Percentiles rank a stretch among this genome's conserved stretches.
These are phyloP conservation scores for Fomitopsis palustris DNA, from an alignment of 1,284 basidiomycete species.

Conservation along the genomic window DNA sequence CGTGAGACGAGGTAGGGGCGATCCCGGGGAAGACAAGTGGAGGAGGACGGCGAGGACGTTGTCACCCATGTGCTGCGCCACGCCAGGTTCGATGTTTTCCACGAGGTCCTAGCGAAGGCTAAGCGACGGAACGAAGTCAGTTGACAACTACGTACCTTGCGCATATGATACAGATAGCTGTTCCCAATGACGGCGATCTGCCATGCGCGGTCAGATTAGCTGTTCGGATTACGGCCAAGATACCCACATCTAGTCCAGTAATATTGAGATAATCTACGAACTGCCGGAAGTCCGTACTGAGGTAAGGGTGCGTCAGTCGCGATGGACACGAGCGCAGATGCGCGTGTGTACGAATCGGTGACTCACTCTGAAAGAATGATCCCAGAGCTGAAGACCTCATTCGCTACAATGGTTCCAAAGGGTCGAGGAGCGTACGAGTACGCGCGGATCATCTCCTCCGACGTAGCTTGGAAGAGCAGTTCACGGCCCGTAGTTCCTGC, in stretches of 20 bases:
- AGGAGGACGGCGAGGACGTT: constrained; percentile 84
- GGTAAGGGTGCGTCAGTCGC: constrained; percentile 1
- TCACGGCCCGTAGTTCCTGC: constrained; percentile 89
- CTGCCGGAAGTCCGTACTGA: constrained; percentile 89
- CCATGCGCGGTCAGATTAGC: constrained; percentile 5
- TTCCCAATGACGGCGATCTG: constrained; percentile 95
- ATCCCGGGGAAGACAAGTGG: constrained; percentile 70
- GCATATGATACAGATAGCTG: constrained; percentile 92
- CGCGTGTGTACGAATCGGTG: neutral
- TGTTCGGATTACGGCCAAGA: neutral
- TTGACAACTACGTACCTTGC: constrained; percentile 43
- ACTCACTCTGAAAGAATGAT: constrained; percentile 87
- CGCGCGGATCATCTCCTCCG: constrained; percentile 90
- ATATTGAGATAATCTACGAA: constrained; percentile 91
- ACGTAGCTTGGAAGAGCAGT: constrained; percentile 94
- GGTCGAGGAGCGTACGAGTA: constrained; percentile 87
- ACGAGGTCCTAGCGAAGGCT: constrained; percentile 57
- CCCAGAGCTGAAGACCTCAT: constrained; percentile 93
- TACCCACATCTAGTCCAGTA: constrained; percentile 78
- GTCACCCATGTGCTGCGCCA: constrained; percentile 88
- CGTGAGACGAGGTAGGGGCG: constrained; percentile 60
- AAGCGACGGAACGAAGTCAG: neutral
- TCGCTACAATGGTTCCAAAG: constrained; percentile 88
- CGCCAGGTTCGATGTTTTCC: constrained; percentile 78
- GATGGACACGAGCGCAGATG: neutral